Conservation (phyloP, 305 asterid genomes). For the Solanum hybrid region DNA sequence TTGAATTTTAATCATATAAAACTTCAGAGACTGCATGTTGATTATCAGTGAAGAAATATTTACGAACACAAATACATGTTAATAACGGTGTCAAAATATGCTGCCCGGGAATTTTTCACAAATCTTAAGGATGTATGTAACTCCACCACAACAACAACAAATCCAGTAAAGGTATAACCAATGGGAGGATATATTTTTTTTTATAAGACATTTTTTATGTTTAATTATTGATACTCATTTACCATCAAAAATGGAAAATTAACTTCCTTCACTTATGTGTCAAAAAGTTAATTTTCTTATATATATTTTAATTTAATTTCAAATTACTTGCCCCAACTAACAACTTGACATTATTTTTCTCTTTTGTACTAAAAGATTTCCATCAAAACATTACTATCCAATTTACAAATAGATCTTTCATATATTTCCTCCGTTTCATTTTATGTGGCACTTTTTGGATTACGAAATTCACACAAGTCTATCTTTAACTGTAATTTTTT, state of each 20-base stretch:
- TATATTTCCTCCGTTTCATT: too few relatives aligned
- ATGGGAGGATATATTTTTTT: not conserved
- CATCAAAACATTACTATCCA: not conserved
- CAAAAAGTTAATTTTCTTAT: not conserved
- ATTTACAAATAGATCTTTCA: not conserved
- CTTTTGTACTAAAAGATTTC: too few relatives aligned
- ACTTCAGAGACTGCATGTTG: not conserved
- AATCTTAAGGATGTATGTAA: not conserved
- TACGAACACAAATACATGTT: not conserved
- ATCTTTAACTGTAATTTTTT: too few relatives aligned
- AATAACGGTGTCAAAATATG: not conserved
- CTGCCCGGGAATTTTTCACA: not conserved
- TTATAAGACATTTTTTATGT: not conserved
- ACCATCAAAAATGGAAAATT: not conserved
- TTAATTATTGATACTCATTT: not conserved
- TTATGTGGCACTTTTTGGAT: not conserved
- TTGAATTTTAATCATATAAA: not conserved
- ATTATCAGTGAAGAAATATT: not conserved
- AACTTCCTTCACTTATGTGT: not conserved
- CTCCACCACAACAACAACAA: not conserved
- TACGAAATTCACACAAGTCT: not conserved
- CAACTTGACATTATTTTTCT: not conserved
- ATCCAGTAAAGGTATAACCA: not conserved
- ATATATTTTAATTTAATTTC: too few relatives aligned
- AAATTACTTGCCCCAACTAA: not conserved